These are phyloP conservation scores for Viola pubescens DNA, from an alignment of 441 rosid species.

Conservation along the genomic window DNA sequence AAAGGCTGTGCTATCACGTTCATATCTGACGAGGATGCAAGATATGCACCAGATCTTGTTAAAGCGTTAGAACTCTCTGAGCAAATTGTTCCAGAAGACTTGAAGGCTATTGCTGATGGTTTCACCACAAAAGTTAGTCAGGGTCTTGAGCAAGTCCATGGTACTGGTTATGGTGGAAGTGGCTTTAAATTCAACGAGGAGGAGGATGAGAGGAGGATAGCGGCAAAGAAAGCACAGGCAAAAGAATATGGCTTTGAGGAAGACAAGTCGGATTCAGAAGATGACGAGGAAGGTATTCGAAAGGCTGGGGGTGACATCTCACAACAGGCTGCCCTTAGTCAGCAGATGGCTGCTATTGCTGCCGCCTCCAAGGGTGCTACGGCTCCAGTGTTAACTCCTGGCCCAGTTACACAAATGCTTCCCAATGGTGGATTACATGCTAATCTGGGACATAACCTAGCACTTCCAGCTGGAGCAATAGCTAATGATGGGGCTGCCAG, in stretches of 20 bases:
- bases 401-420: constrained; percentile 28
- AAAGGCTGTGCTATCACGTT: constrained; percentile 92
- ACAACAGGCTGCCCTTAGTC: constrained; percentile 66
- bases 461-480: constrained; percentile 29
- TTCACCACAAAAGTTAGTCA: constrained; percentile 88
- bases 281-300: constrained; percentile 83
- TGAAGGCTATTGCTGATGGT: constrained; percentile 75
- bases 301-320: constrained; percentile 85
- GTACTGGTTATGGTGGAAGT: constrained; percentile 94
- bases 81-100: constrained; percentile 83
- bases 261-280: constrained; percentile 88
- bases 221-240: constrained; percentile 96
- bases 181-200: constrained; percentile 94
- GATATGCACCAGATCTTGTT: constrained; percentile 88
- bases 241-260: constrained; percentile 94
- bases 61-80: constrained; percentile 91
- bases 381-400: constrained; percentile 23
- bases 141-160: constrained; percentile 91
- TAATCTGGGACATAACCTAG: constrained; percentile 25
- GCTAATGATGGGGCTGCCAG: constrained; percentile 67
- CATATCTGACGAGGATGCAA: constrained; percentile 78
- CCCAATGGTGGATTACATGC: constrained; percentile 38
- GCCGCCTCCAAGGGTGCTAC: constrained; percentile 46
- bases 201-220: constrained; percentile 90
- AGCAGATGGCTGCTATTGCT: constrained; percentile 59